Base-by-base conservation (phyloP, 2,329 filamentous ascomycete species). In the Diaporthe sp. region DNA sequence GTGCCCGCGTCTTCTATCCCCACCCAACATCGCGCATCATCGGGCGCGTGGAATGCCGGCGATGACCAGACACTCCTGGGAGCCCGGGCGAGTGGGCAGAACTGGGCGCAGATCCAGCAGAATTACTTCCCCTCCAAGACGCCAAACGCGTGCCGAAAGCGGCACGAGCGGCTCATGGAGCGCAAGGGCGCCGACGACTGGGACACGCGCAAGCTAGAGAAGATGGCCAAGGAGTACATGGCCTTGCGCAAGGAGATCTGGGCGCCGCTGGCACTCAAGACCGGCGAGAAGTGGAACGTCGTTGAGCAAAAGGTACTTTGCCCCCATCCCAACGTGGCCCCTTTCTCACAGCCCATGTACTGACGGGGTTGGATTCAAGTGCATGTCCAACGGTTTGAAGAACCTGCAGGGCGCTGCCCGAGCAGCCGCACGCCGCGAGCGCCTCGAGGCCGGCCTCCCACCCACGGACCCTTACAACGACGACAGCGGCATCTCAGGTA, bases 81-180 rank as follows among this genome's bases (percentile, higher is more conserved):
- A 56, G 94, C 94, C 22, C 90, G 95, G 70, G 90, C 92, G 63
- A 90, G 92, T 79, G 93, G 94, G 32, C 88, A 95, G 81, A 96
- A 96, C 83, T 97, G 95, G 95, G 89, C 90, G 71, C 92, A 94
- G 79, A 97, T 97, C 80, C 92, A 95, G 79, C 87, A 88, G 75
- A 90, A 88, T 76, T 91, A 94, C 83, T 97, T 97, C 81, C 93
- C 92, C 1, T 88, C 84, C 81, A 97, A 97, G 86, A 91, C 90
- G 12, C 86, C 93, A 74, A 97, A 97, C 81, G 95, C 95, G 25
- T 97, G 95, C 84, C 94, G 95, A 77, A 97, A 97, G 85, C 91
- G 95, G 72, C 94, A 97, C 79, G 95, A 97, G 84, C 89, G 95
- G 53, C 85, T 97, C 77, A 92, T 96, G 88, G 93, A 96, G 84